Evolutionary conservation across 768 basidiomycete genomes (phyloP).

Genomic region (Kwoniella pini): DNA sequence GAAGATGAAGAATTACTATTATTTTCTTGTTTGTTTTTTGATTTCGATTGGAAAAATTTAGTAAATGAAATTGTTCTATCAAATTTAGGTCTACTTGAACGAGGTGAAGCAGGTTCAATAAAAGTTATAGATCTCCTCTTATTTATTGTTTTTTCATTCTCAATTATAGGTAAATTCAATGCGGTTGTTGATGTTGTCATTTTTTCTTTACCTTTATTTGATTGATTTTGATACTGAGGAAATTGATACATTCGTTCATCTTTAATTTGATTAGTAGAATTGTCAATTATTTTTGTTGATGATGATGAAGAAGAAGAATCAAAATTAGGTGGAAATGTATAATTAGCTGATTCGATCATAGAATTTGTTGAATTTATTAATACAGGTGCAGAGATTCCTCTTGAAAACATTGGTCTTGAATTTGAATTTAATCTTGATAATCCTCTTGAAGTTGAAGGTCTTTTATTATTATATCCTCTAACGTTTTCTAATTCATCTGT

Average conservation of each 20-base stretch:
- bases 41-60: slow-evolving; percentile 15
- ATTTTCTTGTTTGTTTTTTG: neutral
- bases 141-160: neutral
- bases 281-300: no score
- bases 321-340: neutral
- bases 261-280: neutral
- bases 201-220: neutral
- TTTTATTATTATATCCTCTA: neutral
- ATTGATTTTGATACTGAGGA: neutral
- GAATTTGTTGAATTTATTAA: neutral
- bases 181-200: no score
- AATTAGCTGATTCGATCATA: neutral
- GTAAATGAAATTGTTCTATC: slow-evolving; percentile 15
- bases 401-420: neutral
- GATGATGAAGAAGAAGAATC: no score
- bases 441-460: neutral
- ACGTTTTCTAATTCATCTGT: neutral
- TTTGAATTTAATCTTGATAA: neutral
- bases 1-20: neutral
- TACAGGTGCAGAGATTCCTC: neutral
- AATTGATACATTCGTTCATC: neutral
- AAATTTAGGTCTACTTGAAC: slow-evolving; percentile 8
- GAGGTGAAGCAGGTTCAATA: slow-evolving; percentile 3
- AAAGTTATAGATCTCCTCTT: slow-evolving; percentile 16
- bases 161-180: no score